A percentile compares a stretch with the other conserved stretches of the same genome.
Evolutionary conservation across 495 filamentous ascomycete species (phyloP).

Genomic region (Margaritispora aquatica): DNA sequence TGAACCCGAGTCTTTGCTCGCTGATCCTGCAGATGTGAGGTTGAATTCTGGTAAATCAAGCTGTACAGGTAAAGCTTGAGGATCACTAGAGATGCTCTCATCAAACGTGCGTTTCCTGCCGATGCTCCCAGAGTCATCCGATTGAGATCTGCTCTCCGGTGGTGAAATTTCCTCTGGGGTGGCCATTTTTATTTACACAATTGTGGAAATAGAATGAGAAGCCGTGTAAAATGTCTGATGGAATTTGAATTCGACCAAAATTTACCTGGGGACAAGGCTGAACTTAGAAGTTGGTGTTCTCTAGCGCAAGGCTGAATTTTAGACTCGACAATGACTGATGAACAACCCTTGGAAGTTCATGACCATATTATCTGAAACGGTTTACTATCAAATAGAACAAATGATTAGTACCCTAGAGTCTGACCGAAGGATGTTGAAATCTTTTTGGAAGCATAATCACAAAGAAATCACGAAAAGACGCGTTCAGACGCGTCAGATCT

Average conservation of each 20-base stretch:
- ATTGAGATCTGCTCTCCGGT: not conserved
- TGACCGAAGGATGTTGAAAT: not conserved
- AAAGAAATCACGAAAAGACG: slow-evolving; percentile 10
- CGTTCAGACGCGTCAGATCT: not conserved
- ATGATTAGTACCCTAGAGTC: too few relatives aligned
- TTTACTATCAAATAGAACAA: too few relatives aligned
- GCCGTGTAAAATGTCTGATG: not conserved
- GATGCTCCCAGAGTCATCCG: slow-evolving; percentile 8
- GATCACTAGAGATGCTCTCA: slow-evolving; percentile 6
- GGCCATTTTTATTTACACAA: slow-evolving; percentile 2
- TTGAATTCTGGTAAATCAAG: slow-evolving; percentile 27
- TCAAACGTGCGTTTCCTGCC: slow-evolving; percentile 20
- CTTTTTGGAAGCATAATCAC: not conserved
- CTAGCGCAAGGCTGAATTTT: slow-evolving; percentile 16
- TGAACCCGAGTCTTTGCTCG: slow-evolving; percentile 4
- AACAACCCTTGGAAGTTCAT: not conserved
- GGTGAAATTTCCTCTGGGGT: not conserved
- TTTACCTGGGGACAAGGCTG: slow-evolving; percentile 4
- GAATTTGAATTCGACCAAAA: not conserved
- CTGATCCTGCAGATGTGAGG: slow-evolving; percentile 20
- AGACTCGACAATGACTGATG: not conserved
- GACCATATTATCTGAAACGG: not conserved
- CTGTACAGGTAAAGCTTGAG: slow-evolving; percentile 12
- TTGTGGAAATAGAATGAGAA: not conserved
- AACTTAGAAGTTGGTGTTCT: not conserved